Evolutionary conservation across 148 eudicot species (phyloP).

Genomic region (Cornus suecica): DNA sequence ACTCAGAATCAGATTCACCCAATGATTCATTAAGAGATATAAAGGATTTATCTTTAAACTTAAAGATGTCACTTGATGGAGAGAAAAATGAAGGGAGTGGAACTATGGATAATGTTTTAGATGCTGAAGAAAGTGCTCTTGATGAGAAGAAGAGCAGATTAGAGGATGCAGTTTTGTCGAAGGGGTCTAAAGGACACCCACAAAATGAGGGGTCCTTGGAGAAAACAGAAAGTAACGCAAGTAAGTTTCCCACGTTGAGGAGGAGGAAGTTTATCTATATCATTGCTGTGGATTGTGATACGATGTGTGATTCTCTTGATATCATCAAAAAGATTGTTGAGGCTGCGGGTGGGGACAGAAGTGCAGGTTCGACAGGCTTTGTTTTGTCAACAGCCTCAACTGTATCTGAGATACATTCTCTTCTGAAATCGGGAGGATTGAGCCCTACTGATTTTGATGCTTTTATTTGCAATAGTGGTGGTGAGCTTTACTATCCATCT

Average conservation of each 20-base stretch:
- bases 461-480: constrained; percentile 88
- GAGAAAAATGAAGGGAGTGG: constrained; percentile 55
- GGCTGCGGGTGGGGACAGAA: constrained; percentile 52
- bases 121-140: constrained; percentile 28
- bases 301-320: constrained; percentile 46
- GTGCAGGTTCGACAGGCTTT: constrained; percentile 77
- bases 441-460: constrained; percentile 86
- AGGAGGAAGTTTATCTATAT: constrained; percentile 71
- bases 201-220: constrained; percentile 34
- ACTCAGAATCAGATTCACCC: constrained; percentile 80
- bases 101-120: constrained; percentile 27
- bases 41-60: constrained; percentile 49
- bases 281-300: constrained; percentile 68
- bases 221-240: constrained; percentile 42
- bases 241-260: constrained; percentile 70
- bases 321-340: constrained; percentile 49
- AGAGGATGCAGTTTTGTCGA: constrained; percentile 75
- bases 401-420: constrained; percentile 61
- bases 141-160: constrained; percentile 47
- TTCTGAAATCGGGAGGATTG: constrained; percentile 56
- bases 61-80: constrained; percentile 87
- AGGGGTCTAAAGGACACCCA: constrained; percentile 45
- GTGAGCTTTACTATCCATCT: constrained; percentile 83
- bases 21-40: constrained; percentile 91
- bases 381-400: constrained; percentile 79